Base-by-base conservation (phyloP, 1,284 basidiomycete genomes). In the Prillingera fragicola region DNA sequence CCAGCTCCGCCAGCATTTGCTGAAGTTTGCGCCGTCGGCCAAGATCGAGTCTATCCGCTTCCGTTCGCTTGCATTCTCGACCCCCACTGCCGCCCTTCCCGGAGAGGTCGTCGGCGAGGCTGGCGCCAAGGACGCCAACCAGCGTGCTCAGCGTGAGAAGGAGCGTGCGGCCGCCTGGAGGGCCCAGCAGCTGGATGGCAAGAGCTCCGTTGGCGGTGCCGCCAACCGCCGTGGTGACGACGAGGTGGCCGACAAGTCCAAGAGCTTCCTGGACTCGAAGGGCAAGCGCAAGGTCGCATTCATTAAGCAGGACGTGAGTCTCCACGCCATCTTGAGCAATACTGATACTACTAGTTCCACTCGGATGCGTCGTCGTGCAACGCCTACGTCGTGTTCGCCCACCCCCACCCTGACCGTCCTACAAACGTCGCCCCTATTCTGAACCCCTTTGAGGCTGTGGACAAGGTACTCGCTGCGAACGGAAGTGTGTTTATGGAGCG, bases 211-310 rank as follows among this genome's bases (percentile, higher is more conserved):
- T 1, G 77, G 78, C 47, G 84, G 83, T 1, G 54, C 68, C 34
- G 66, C 65, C 17, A 55, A 74, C 25, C 73, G 75, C 21, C 45
- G 52, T 8, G 55, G 56, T 19, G 64, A 69, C 41, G 67, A 68
- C 42, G 62, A 62, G 33, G 65, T 64, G 31, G 54, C 51, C 15
- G 64, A 69, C 37, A 56, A 56, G 31, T 56, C 57, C 13, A 70
- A 73, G 56, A 60, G 59, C 25, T 88, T 80, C 65, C 77, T 95
- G 41, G 87, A 81, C 15, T 77, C 87, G 0, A 79, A 78, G 45
- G 87, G 96, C 69, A 97, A 96, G 76, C 87, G 94, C 71, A 87
- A 85, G 59, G 83, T 97, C 29, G 88, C 91, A 0, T 95, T 90
- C 66, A 95, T 97, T 69, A 89, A 90, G 63, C 82, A 84, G 48